Conservation (phyloP, 2,329 filamentous ascomycete species). For the Coniochaeta hoffmannii region DNA sequence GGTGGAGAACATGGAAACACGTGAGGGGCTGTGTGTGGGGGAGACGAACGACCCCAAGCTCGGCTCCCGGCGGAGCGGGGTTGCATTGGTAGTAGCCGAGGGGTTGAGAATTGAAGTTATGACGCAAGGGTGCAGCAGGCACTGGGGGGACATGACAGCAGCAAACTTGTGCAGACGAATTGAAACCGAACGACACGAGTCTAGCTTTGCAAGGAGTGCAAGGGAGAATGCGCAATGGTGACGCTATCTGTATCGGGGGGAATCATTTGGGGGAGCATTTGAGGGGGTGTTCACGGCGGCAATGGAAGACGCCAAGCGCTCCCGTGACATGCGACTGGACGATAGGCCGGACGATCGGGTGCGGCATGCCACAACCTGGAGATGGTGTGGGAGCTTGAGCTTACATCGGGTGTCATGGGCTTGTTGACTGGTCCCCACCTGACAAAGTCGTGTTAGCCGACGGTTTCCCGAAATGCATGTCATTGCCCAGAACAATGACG, state of each 20-base stretch:
- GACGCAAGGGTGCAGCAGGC: neutral
- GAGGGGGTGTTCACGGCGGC: neutral
- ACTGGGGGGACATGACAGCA: conserved; percentile 6
- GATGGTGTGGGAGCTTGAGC: conserved; percentile 42
- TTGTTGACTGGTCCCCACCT: conserved; percentile 98
- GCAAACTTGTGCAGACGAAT: conserved; percentile 7
- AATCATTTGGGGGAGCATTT: neutral
- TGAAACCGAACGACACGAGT: conserved; percentile 7
- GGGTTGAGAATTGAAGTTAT: neutral
- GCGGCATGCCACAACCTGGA: neutral
- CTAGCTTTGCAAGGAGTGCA: neutral
- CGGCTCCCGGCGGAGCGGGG: conserved; percentile 1
- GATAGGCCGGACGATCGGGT: neutral
- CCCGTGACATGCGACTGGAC: neutral
- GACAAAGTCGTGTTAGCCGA: neutral
- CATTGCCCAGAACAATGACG: neutral
- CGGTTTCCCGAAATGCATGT: neutral
- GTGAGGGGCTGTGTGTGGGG: neutral
- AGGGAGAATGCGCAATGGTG: neutral
- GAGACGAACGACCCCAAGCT: neutral
- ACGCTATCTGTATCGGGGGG: neutral
- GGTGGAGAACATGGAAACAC: neutral
- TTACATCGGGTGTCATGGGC: conserved; percentile 94
- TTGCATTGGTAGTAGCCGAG: neutral
- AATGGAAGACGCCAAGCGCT: neutral